These are phyloP conservation scores for Kwoniella sp. DNA, from an alignment of 768 basidiomycete genomes.

Conservation along the genomic window DNA sequence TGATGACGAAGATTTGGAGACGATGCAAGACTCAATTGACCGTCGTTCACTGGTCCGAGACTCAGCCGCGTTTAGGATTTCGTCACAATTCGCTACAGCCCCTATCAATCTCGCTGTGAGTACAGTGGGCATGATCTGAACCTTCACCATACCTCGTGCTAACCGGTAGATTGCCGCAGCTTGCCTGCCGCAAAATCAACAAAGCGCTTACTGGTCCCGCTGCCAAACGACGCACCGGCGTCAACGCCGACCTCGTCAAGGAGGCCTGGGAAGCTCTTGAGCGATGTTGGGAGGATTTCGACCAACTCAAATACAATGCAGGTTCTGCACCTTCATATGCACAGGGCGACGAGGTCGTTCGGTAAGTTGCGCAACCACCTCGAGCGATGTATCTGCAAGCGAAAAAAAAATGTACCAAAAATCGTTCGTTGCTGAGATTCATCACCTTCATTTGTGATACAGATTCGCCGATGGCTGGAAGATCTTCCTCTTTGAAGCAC, in stretches of 20 bases:
- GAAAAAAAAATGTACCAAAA: not conserved
- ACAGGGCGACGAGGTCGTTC: conserved; percentile 62
- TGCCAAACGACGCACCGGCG: conserved; percentile 64
- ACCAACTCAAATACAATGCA: conserved; percentile 58
- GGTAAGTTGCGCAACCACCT: conserved; percentile 38
- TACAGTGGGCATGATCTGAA: too few species aligned
- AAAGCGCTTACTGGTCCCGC: conserved; percentile 74
- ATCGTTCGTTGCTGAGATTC: not conserved
- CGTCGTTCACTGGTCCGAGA: conserved; percentile 58
- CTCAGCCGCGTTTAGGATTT: conserved; percentile 25
- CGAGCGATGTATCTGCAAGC: not conserved
- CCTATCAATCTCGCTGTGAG: conserved; percentile 70
- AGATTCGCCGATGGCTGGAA: conserved; percentile 50
- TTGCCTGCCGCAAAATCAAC: conserved; percentile 77
- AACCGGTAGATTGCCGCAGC: conserved; percentile 5
- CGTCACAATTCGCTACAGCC: conserved; percentile 60
- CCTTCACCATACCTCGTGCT: too few species aligned
- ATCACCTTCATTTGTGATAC: not conserved
- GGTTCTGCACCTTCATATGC: conserved; percentile 43
- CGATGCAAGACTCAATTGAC: conserved; percentile 69
- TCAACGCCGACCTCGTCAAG: conserved; percentile 68
- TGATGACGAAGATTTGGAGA: conserved; percentile 71
- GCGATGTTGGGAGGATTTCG: conserved; percentile 80
- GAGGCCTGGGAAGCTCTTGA: conserved; percentile 85
- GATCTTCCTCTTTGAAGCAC: conserved; percentile 86